Percentiles rank a stretch among this genome's conserved stretches.
Conservation (phyloP, 2,329 filamentous ascomycete species). For the Nothomitra cinnamomea region DNA sequence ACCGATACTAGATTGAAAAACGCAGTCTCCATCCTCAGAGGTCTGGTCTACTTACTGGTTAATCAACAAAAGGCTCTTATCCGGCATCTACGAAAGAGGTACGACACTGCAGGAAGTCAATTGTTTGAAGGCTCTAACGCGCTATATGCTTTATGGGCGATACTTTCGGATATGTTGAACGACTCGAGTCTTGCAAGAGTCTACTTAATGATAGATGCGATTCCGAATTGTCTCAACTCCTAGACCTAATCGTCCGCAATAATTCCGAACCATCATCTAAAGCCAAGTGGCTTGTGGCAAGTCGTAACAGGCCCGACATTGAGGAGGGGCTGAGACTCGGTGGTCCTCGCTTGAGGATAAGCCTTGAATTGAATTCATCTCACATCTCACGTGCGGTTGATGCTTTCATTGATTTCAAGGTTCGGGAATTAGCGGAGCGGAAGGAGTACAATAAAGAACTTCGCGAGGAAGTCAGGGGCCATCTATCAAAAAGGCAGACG, state of each 20-base stretch:
- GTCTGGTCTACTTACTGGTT: conserved; percentile 26
- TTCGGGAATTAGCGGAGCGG: conserved; percentile 9
- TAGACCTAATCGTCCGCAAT: conserved; percentile 17
- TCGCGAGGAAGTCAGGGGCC: conserved; percentile 8
- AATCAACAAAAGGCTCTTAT: conserved; percentile 19
- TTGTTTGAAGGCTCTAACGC: conserved; percentile 21
- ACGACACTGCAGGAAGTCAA: conserved; percentile 18
- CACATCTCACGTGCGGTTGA: conserved; percentile 11
- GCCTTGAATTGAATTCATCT: conserved; percentile 12
- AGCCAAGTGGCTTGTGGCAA: neutral
- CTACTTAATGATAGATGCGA: conserved; percentile 14
- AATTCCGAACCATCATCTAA: neutral
- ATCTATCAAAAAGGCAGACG: conserved; percentile 17
- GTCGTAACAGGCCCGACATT: conserved; percentile 17
- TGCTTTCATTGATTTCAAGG: conserved; percentile 13
- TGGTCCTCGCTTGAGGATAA: conserved; percentile 4
- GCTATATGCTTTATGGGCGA: no score
- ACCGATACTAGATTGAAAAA: conserved; percentile 11
- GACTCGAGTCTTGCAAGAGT: conserved; percentile 16
- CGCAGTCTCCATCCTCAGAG: conserved; percentile 13
- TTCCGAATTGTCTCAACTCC: conserved; percentile 9
- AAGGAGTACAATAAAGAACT: conserved; percentile 13
- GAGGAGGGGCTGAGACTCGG: conserved; percentile 11
- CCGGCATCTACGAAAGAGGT: conserved; percentile 19
- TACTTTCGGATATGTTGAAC: conserved; percentile 25